Base-by-base conservation (phyloP, 2,329 filamentous ascomycete species). In the Eutypa lata region DNA sequence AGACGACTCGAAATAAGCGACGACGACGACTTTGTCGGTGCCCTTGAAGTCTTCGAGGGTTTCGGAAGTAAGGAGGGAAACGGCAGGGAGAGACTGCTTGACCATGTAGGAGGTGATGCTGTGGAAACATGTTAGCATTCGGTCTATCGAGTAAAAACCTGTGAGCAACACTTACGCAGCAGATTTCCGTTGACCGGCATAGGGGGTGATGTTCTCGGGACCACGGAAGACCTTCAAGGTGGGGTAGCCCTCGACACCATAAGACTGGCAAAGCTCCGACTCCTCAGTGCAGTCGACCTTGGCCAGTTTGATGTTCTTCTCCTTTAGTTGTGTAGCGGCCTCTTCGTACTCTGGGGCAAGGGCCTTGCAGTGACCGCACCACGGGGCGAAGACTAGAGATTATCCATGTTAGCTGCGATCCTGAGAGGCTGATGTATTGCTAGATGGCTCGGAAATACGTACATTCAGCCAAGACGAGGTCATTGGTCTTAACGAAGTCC, bases 201-300 rank as follows among this genome's bases (percentile, higher is more conserved):
- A 99, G 59, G 92, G 88, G 61, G 83, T 80, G 70, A 90, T 76
- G 71, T 88, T 90, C 11, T 97, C 90, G 43, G 77, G 75, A 64
- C 94, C 93, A 67, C 93, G 91, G 91, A 99, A 99, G 76, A 99
- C 85, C 87, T 97, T 99, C 71, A 99, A 85, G 62, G 94, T 99
- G 58, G 94, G 94, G 82, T 99, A 99, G 61, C 94, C 94, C 81
- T 97, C 91, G 43, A 99, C 92, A 58, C 90, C 92, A 67, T 89
- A 90, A 65, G 84, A 79, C 74, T 91, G 84, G 85, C 94, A 99
- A 62, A 99, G 88, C 33, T 96, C 91, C 58, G 86, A 78, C 81
- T 99, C 90, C 72, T 89, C 91, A 69, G 93, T 97, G 83, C 94
- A 97, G 80, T 97, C 93, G 65, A 95, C 76, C 85, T 95, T 94